Evolutionary conservation across 768 basidiomycete species (phyloP), one percentile per base, ranked within the genome.

Genomic region (Auricularia cornea): DNA sequence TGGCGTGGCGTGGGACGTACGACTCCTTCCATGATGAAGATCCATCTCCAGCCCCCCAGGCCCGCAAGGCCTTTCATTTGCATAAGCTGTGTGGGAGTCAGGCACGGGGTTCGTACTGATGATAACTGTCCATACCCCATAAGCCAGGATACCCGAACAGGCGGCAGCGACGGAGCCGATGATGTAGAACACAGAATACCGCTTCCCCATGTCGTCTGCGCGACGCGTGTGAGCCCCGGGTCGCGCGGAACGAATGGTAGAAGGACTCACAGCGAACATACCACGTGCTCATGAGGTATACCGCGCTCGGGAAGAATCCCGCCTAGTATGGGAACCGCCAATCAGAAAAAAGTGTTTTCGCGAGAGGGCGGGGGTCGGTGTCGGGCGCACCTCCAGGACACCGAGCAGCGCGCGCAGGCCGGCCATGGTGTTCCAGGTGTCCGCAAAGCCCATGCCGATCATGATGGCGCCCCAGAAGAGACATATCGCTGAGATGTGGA

Each of bases 21-120:
- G 51, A 63, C 52, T 1, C 67, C 67, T 60, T 68, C 66, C 29
- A 68, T 41, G 32, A 68, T 68, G 65, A 73, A 71, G 65, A 73
- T 70, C 70, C 70, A 73, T 30, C 69, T 64, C 71, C 72, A 72
- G 32, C 70, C 72, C 51, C 65, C 60, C 3, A 72, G 60, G 52
- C 63, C 64, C 0, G 59, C 64, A 11, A 62, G 60, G 12, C 64
- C 59, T 31, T 62, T 59, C 29, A 68, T 61, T n/a, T 52, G 44
- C 44, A 48, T 48, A 23, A 48, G 16, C 44, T 48, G 44, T 38
- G 10, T 10, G 35, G 35, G 16, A 38, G 35, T 38, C 44, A 48
- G 44, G 23, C 5, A 23, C 23, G 44, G 6, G 16, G 10, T 48
- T 18, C 16, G 44, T 6, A 20, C 44, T 12, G 20, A 23, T 48